Evolutionary conservation across 1,284 basidiomycete species (phyloP), one percentile per base, ranked within the genome.

Genomic region (Papiliotrema nemorosa): DNA sequence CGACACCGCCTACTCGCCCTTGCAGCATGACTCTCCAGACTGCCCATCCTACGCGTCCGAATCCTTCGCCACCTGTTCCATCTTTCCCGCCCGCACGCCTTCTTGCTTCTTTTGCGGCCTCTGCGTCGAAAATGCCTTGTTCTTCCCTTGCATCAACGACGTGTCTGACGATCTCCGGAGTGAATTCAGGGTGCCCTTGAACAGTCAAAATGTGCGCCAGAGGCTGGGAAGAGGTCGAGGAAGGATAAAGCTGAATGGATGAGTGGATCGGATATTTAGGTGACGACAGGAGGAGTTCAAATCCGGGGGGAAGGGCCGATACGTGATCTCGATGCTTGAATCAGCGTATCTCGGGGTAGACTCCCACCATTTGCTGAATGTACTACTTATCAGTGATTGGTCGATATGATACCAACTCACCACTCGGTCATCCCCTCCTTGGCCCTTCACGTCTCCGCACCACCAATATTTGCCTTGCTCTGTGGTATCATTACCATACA

Each of bases 161-260:
- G 48, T 68, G 64, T 26, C 60, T 60, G n/a, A 80, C 78, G 36
- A 81, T 77, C 9, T 64, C 66, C 13, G 74, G 66, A 5, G 76
- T 77, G 68, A 79, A 80, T 59, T 80, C 79, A 6, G 79, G 79
- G 60, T 80, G 78, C 35, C 79, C 76, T 53, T 79, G 77, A 21
- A 78, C 53, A 22, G 77, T 70, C 55, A 77, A 31, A 56, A 80
- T 59, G 49, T 77, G 57, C 36, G 70, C 67, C 10, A 67, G 43
- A 16, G 70, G 77, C 40, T 62, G 50, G 16, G 64, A 58, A 5
- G 69, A 65, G 3, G 72, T 67, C 20, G 73, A 74, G 12, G 70
- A 58, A 1, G 74, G 65, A 57, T 74, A 75, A 47, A 65, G 68
- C 34, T 72, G 68, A 49, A 76, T 70, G 53, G 80, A 71, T 27